These are phyloP conservation scores for Kwoniella shivajii DNA, from an alignment of 1,284 basidiomycete genomes.

Conservation along the genomic window DNA sequence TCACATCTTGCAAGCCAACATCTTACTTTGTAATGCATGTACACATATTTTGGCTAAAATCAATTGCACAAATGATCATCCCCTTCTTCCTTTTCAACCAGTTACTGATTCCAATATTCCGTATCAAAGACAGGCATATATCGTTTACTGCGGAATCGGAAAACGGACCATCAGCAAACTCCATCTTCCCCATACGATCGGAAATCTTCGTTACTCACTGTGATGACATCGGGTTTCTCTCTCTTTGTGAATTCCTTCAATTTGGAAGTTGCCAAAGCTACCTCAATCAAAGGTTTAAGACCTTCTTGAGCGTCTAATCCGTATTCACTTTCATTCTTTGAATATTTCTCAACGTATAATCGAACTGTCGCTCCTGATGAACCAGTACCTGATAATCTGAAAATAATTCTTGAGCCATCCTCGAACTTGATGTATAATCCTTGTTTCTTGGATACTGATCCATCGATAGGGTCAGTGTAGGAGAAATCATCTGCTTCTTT, in stretches of 20 bases:
- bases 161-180: too few relatives aligned
- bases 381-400: conserved; percentile 93
- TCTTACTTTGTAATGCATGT: too few relatives aligned
- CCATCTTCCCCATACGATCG: too few relatives aligned
- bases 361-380: conserved; percentile 92
- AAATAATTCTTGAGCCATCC: conserved; percentile 92
- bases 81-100: too few relatives aligned
- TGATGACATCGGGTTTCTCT: conserved; percentile 94
- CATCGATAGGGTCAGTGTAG: conserved; percentile 97
- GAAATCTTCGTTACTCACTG: too few relatives aligned
- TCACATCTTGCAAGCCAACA: too few relatives aligned
- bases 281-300: conserved; percentile 91
- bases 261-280: conserved; percentile 80
- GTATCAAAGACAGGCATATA: too few relatives aligned
- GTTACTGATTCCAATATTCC: too few relatives aligned
- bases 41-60: too few relatives aligned
- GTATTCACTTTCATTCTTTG: conserved; percentile 76
- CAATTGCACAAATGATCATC: too few relatives aligned
- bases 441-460: conserved; percentile 90
- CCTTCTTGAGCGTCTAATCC: conserved; percentile 79
- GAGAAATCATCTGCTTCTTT: conserved; percentile 81
- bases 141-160: too few relatives aligned
- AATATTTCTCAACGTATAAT: conserved; percentile 91
- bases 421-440: conserved; percentile 89
- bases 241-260: conserved; percentile 82